A percentile compares a stretch with the other conserved stretches of the same genome.
Conservation (phyloP, 192 early-diverging fungal species). For the Coemansia javaensis region DNA sequence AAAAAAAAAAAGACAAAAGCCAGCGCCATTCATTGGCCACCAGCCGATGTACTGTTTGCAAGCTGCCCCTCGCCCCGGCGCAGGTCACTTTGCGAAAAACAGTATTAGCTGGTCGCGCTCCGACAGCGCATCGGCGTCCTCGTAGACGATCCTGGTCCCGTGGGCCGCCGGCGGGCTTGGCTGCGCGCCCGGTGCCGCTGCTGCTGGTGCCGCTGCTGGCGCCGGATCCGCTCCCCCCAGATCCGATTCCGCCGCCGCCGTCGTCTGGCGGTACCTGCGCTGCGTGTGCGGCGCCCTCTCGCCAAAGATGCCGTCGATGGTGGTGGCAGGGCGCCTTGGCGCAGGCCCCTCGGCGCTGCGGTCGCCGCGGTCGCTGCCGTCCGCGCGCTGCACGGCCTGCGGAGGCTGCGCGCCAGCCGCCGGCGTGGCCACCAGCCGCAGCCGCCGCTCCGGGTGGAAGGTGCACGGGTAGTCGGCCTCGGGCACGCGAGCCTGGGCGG, state of each 20-base stretch:
- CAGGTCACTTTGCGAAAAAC: too few species aligned
- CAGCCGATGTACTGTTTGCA: conserved; percentile 22
- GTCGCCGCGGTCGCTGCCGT: too few species aligned
- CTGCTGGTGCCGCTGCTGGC: neutral
- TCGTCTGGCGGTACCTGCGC: conserved; percentile 26
- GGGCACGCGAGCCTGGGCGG: conserved; percentile 7
- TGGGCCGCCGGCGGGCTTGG: conserved; percentile 10
- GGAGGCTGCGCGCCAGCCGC: too few species aligned
- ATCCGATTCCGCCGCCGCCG: too few species aligned
- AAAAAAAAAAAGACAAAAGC: too few species aligned
- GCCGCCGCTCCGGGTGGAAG: conserved; percentile 33
- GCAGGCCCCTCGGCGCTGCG: too few species aligned
- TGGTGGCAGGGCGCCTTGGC: too few species aligned
- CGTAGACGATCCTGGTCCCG: conserved; percentile 37
- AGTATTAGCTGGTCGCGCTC: conserved; percentile 40
- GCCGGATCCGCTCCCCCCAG: too few species aligned
- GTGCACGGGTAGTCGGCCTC: conserved; percentile 38
- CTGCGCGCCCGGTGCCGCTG: neutral
- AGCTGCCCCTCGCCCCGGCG: too few species aligned
- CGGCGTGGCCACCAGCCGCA: conserved; percentile 21
- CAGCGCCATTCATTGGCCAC: too few species aligned
- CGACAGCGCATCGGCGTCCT: conserved; percentile 32
- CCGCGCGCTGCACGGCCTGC: too few species aligned
- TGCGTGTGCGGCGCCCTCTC: conserved; percentile 13
- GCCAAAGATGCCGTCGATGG: conserved; percentile 26